Conservation (phyloP, 805 yeast genomes). For the Blastobotrys attinorum region DNA sequence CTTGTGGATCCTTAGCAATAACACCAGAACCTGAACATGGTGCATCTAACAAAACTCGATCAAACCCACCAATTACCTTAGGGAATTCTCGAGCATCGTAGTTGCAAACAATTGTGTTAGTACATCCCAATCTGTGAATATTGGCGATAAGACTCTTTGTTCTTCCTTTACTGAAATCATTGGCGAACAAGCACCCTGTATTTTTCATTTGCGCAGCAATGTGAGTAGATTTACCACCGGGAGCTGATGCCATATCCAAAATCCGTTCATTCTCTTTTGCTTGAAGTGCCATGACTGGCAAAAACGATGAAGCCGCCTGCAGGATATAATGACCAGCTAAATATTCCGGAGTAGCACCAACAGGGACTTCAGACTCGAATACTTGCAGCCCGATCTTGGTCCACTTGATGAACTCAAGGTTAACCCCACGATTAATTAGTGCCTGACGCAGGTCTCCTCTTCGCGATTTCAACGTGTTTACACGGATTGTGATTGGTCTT, state of each 20-base stretch:
- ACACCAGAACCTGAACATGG: conserved; percentile 99
- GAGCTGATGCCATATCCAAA: conserved; percentile 98
- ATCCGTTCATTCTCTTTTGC: conserved; percentile 97
- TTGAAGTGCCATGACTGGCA: conserved; percentile 95
- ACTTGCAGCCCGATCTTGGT: conserved; percentile 96
- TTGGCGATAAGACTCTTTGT: conserved; percentile 95
- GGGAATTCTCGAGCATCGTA: conserved; percentile 99
- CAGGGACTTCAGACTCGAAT: conserved; percentile 98
- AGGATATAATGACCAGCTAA: conserved; percentile 95
- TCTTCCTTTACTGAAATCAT: conserved; percentile 93
- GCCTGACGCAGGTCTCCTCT: conserved; percentile 95
- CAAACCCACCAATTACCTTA: conserved; percentile 96
- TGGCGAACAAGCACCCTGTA: conserved; percentile 95
- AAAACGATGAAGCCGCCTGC: conserved; percentile 96
- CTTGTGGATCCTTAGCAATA: conserved; percentile 93
- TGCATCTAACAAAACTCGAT: conserved; percentile 89
- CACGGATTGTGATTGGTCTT: conserved; percentile 93
- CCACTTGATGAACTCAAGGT: conserved; percentile 94
- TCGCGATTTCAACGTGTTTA: conserved; percentile 92
- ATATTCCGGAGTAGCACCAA: conserved; percentile 99
- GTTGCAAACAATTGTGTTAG: conserved; percentile 92
- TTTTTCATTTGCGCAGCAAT: conserved; percentile 95
- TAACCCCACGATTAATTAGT: conserved; percentile 92
- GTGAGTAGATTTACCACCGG: conserved; percentile 97
- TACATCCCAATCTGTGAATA: conserved; percentile 94